Base-by-base conservation (phyloP, 352 stramenopile species). In the Elongisporangium anandrum region DNA sequence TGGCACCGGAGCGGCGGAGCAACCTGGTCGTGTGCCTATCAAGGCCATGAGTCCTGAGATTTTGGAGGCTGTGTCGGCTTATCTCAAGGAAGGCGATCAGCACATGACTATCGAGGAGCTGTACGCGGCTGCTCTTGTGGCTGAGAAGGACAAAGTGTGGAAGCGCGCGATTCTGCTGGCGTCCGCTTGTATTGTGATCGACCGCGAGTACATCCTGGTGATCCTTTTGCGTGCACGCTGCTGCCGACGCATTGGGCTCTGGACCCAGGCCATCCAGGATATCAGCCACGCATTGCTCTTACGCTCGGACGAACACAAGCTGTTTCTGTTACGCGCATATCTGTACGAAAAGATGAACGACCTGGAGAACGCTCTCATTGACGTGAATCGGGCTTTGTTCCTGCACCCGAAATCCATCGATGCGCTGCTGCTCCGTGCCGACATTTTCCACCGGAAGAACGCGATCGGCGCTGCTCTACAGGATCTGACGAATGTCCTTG, bases 191-290 rank as follows among this genome's bases (percentile, higher is more conserved):
- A 75, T 90, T 45, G 70, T 83, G 24, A 72, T 91, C 7, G 77
- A 93, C 21, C 75, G 75, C 22, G 79, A 90, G 56, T 85, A 84
- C 29, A 60, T 87, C 4, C 65, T 86, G 13, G 73, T 69, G 17
- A 65, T 85, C 5, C 63, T 93, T 4, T 62, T 93, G 38, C 75
- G 83, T 26, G 81, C 81, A 6, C 79, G 81, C 0, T 88, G 81
- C 53, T 93, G 83, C 52, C 75, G 81, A 21, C 81, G 77, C 8
- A 66, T 93, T 17, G 83, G 83, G 5, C 54, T 93, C 12, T 93
- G 83, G 80, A 78, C 73, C 6, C 83, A 93, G 61, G 73, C 81
- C 9, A 73, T 91, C 20, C 85, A 89, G 55, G 83, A 93, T 57
- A 48, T 93, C 13, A 75, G 65, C 0, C 69, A 89, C 26, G 75